Percentiles rank a stretch among this genome's conserved stretches.
phyloP scores from a whole-genome alignment of 148 eudicot genomes.

The Diospyros kaki region DNA sequence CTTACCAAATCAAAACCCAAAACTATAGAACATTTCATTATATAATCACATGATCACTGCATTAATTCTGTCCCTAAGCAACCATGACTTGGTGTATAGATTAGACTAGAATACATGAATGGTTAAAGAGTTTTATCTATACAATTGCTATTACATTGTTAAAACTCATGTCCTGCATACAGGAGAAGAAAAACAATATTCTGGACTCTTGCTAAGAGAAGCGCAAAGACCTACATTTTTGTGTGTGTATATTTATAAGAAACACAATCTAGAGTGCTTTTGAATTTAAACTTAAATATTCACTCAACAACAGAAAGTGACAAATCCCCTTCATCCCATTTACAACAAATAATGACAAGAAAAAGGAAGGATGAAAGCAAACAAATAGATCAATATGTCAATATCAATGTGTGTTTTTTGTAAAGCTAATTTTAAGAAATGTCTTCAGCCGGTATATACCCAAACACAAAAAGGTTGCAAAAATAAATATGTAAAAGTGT shows the following conservation, averaged over 20 bases:
- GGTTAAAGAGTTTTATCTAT: background rate
- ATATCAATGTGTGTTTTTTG: background rate
- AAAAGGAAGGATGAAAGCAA: background rate
- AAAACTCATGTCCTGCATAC: background rate
- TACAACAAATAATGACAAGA: background rate
- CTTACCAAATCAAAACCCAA: slow-evolving; percentile 11
- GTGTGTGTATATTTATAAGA: background rate
- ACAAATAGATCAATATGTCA: background rate
- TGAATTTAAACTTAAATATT: background rate
- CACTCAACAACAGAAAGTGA: background rate
- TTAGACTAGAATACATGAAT: background rate
- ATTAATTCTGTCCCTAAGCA: background rate
- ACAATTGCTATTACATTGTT: background rate
- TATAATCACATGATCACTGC: background rate
- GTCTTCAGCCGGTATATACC: background rate
- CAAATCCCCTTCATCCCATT: background rate
- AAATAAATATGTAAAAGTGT: background rate
- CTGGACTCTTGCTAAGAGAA: background rate
- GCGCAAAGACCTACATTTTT: background rate
- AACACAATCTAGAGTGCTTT: background rate
- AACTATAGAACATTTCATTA: background rate
- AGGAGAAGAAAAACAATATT: background rate
- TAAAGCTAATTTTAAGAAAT: background rate
- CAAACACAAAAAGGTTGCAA: background rate
- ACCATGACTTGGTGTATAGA: background rate